A percentile compares a stretch with the other conserved stretches of the same genome.
These are phyloP conservation scores for Catunica adiposa DNA, from an alignment of 2,329 filamentous ascomycete species.

Conservation along the genomic window DNA sequence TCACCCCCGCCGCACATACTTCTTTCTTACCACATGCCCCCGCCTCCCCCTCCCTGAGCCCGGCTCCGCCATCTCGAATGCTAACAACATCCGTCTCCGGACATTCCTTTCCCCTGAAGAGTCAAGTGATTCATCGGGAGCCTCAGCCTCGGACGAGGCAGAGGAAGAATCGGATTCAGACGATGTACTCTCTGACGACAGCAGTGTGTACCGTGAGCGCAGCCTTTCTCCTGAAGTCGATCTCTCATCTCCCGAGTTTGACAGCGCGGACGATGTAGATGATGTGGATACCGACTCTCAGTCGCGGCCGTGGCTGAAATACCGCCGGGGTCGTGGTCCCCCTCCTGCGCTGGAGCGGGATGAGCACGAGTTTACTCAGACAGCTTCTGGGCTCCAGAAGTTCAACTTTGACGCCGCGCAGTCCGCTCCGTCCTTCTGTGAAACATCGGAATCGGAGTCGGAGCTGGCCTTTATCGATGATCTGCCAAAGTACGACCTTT, in stretches of 20 bases:
- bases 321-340: slow-evolving; percentile 41
- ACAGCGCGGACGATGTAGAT: slow-evolving; percentile 38
- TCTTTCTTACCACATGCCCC: slow-evolving; percentile 79
- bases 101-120: slow-evolving; percentile 70
- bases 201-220: slow-evolving; percentile 39
- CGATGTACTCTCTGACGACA: slow-evolving; percentile 45
- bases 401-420: slow-evolving; percentile 37
- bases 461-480: slow-evolving; percentile 27
- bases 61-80: not conserved
- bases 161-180: slow-evolving; percentile 25
- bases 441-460: slow-evolving; percentile 16
- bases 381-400: slow-evolving; percentile 66
- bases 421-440: slow-evolving; percentile 14
- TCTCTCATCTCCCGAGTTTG: slow-evolving; percentile 71
- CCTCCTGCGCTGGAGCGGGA: slow-evolving; percentile 85
- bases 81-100: slow-evolving; percentile 17
- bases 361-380: slow-evolving; percentile 93
- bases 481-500: slow-evolving; percentile 18
- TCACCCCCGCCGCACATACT: slow-evolving; percentile 89
- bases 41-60: slow-evolving; percentile 56
- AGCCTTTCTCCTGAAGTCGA: slow-evolving; percentile 91
- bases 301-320: slow-evolving; percentile 21
- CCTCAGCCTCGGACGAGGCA: slow-evolving; percentile 19
- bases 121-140: slow-evolving; percentile 47
- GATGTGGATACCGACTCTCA: slow-evolving; percentile 40